Percentiles rank a stretch among this genome's conserved stretches.
phyloP scores from a whole-genome alignment of 768 basidiomycete species.

The Pleurotus djamor region DNA sequence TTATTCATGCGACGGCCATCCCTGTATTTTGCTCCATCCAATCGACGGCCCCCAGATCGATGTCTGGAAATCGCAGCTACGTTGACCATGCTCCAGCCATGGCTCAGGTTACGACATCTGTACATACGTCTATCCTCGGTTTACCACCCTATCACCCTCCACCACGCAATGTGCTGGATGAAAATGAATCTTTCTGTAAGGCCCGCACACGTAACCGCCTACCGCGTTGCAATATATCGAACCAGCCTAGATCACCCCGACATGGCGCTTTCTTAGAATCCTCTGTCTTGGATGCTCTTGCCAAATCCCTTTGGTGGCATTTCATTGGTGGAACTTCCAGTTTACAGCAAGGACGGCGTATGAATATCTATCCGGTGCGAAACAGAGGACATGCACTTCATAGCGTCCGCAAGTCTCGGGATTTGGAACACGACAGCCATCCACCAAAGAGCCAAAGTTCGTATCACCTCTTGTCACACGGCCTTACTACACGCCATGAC shows the following conservation, averaged over 20 bases:
- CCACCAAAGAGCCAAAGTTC: too few species aligned
- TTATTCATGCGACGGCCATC: too few species aligned
- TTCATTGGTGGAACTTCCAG: background rate
- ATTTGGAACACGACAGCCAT: too few species aligned
- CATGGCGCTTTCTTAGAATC: too few species aligned
- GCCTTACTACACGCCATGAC: background rate
- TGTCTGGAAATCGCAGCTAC: background rate
- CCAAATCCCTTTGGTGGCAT: background rate
- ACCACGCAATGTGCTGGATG: background rate
- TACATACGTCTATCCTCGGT: background rate
- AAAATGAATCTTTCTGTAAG: background rate
- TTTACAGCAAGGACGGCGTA: background rate
- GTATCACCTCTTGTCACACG: too few species aligned
- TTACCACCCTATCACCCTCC: background rate
- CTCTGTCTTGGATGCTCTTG: too few species aligned
- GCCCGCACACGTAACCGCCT: background rate
- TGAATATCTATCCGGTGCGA: background rate
- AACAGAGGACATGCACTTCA: background rate
- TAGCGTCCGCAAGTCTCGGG: too few species aligned
- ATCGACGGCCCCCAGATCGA: too few species aligned
- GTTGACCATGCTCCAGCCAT: background rate
- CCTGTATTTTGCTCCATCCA: too few species aligned
- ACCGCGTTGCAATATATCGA: background rate
- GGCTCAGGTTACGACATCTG: background rate
- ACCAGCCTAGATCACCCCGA: background rate